These are phyloP conservation scores for Alliaria petiolata DNA, from an alignment of 345 rosid genomes.

Conservation along the genomic window DNA sequence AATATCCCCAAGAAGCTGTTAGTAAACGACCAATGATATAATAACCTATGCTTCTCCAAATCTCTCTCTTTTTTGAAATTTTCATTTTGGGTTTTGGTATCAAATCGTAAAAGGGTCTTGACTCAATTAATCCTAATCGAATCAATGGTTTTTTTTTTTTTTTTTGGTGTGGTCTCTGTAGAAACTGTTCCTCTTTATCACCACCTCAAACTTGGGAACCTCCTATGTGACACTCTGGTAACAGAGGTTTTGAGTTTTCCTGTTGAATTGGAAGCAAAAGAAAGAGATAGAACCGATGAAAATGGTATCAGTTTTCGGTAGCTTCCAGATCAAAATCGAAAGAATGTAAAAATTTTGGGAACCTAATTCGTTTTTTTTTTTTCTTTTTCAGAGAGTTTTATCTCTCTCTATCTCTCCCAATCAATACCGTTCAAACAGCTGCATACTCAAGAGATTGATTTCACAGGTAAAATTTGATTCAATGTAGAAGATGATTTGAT, in stretches of 20 bases:
- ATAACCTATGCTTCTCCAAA: background rate
- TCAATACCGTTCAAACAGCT: slow-evolving; percentile 28
- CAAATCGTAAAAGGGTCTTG: slow-evolving; percentile 6
- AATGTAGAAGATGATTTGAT: background rate
- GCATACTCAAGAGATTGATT: slow-evolving; percentile 15
- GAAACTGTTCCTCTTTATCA: slow-evolving; percentile 29
- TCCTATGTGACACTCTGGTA: slow-evolving; percentile 32
- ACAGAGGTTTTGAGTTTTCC: slow-evolving; percentile 35
- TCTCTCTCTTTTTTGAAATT: background rate
- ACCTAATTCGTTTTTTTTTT: slow-evolving; percentile 25
- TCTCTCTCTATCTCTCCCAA: slow-evolving; percentile 27
- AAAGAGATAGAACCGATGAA: slow-evolving; percentile 27
- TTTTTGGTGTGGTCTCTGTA: slow-evolving; percentile 24
- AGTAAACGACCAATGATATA: background rate
- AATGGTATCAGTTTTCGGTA: slow-evolving; percentile 35
- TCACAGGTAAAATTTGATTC: background rate
- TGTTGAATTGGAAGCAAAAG: slow-evolving; percentile 29
- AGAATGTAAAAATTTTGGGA: background rate
- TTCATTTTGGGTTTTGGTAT: slow-evolving; percentile 1
- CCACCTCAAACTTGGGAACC: slow-evolving; percentile 35
- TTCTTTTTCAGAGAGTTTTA: slow-evolving; percentile 4
- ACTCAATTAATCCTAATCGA: background rate
- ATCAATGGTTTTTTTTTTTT: slow-evolving; percentile 2
- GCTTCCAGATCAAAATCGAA: background rate
- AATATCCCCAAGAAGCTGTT: slow-evolving; percentile 3